Conservation (phyloP, 2,329 filamentous ascomycete species). For the Alternaria incomplexa region DNA sequence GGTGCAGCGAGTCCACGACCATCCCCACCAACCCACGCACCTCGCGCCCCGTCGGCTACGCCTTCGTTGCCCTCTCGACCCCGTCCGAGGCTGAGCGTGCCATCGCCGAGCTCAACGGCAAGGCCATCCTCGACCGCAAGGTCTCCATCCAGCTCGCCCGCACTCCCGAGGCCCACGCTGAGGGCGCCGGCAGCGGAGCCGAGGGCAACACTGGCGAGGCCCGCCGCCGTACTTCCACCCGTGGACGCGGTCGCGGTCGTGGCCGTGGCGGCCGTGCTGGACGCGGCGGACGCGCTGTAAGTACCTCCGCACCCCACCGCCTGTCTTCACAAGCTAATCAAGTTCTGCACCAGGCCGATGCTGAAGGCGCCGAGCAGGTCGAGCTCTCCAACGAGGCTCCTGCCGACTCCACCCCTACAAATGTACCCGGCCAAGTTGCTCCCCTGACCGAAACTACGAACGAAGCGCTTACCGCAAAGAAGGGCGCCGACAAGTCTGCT, state of each 20-base stretch:
- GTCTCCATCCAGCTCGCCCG: slow-evolving; percentile 98
- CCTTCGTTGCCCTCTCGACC: slow-evolving; percentile 97
- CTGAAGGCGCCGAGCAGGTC: slow-evolving; percentile 50
- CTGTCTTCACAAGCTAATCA: slow-evolving; percentile 10
- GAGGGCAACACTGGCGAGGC: slow-evolving; percentile 75
- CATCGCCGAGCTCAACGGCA: slow-evolving; percentile 89
- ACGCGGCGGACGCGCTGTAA: slow-evolving; percentile 71
- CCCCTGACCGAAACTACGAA: slow-evolving; percentile 60
- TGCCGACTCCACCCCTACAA: slow-evolving; percentile 52
- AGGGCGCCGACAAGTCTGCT: slow-evolving; percentile 57
- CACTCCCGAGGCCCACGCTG: slow-evolving; percentile 87
- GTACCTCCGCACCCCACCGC: slow-evolving; percentile 36
- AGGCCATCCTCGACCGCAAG: slow-evolving; percentile 98
- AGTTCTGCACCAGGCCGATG: slow-evolving; percentile 51
- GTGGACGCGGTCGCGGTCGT: slow-evolving; percentile 63
- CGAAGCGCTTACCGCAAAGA: slow-evolving; percentile 61
- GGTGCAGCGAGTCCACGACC: slow-evolving; percentile 88
- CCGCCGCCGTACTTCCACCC: slow-evolving; percentile 61
- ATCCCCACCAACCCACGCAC: slow-evolving; percentile 99
- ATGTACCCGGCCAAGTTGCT: slow-evolving; percentile 58
- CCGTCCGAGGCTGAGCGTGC: slow-evolving; percentile 93
- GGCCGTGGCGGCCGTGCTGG: slow-evolving; percentile 66
- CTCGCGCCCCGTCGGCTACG: slow-evolving; percentile 96
- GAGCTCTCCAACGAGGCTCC: slow-evolving; percentile 57
- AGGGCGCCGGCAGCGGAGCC: slow-evolving; percentile 73